Conservation (phyloP, 768 basidiomycete species). For the Hygrophorus pudorinus region DNA sequence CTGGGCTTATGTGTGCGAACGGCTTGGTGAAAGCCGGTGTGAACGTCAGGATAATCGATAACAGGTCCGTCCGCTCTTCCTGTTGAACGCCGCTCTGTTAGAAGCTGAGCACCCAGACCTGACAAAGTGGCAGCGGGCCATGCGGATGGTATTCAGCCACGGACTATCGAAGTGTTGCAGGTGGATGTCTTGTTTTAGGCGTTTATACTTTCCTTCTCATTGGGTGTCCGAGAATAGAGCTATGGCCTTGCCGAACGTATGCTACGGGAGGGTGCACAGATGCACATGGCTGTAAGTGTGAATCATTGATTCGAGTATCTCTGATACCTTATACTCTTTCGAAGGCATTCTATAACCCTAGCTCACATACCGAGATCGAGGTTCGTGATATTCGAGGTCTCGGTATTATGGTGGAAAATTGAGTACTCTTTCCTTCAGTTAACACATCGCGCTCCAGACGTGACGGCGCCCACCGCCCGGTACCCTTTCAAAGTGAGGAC, state of each 20-base stretch:
- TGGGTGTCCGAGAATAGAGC: slow-evolving; percentile 33
- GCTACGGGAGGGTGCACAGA: slow-evolving; percentile 52
- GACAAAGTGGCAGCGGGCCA: slow-evolving; percentile 41
- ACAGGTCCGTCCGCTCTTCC: slow-evolving; percentile 27
- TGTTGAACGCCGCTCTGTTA: too few relatives aligned
- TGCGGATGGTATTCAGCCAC: slow-evolving; percentile 51
- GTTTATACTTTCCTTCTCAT: not conserved
- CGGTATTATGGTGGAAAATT: not conserved
- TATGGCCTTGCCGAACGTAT: slow-evolving; percentile 66
- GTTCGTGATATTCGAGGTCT: slow-evolving; percentile 19
- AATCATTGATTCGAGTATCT: not conserved
- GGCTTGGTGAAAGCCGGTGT: slow-evolving; percentile 48
- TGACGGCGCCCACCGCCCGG: slow-evolving; percentile 51
- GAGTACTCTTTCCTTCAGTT: slow-evolving; percentile 28
- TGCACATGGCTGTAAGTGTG: slow-evolving; percentile 54
- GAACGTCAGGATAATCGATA: slow-evolving; percentile 50
- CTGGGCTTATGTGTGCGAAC: slow-evolving; percentile 62
- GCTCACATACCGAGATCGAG: slow-evolving; percentile 49
- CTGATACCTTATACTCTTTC: not conserved
- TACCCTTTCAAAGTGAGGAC: slow-evolving; percentile 57
- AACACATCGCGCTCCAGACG: slow-evolving; percentile 51
- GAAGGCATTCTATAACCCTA: slow-evolving; percentile 71
- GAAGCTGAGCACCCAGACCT: slow-evolving; percentile 23
- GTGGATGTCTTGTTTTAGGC: slow-evolving; percentile 15
- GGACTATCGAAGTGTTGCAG: slow-evolving; percentile 46